Evolutionary conservation across 2,329 filamentous ascomycete species (phyloP).

Genomic region (Emmonsiellopsis sp.): DNA sequence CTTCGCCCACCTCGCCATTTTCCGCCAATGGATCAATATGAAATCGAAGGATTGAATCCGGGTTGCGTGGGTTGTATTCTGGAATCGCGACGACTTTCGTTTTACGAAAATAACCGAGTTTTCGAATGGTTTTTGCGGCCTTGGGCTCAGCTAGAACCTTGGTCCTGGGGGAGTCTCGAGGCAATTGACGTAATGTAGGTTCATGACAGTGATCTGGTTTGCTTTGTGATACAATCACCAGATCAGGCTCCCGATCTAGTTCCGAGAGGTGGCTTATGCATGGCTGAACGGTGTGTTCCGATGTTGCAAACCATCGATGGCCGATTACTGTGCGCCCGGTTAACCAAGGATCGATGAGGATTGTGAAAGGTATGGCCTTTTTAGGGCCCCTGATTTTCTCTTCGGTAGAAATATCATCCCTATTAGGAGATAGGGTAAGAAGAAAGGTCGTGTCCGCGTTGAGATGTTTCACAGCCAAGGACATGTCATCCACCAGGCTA

Average conservation of each 20-base stretch:
- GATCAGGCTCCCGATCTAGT: slow-evolving; percentile 41
- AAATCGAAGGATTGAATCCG: slow-evolving; percentile 37
- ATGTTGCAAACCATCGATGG: slow-evolving; percentile 52
- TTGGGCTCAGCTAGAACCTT: slow-evolving; percentile 57
- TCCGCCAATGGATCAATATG: slow-evolving; percentile 45
- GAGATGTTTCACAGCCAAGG: slow-evolving; percentile 18
- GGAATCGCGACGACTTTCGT: slow-evolving; percentile 34
- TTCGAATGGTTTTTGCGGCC: slow-evolving; percentile 54
- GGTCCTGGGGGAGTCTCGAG: slow-evolving; percentile 41
- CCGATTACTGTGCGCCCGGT: slow-evolving; percentile 51
- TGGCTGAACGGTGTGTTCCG: slow-evolving; percentile 45
- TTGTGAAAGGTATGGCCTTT: slow-evolving; percentile 41
- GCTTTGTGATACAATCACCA: slow-evolving; percentile 51
- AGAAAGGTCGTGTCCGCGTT: slow-evolving; percentile 26
- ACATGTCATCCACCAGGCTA: slow-evolving; percentile 9
- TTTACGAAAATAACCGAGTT: slow-evolving; percentile 59
- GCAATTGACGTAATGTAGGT: slow-evolving; percentile 56
- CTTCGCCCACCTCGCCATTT: slow-evolving; percentile 51
- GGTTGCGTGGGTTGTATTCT: slow-evolving; percentile 32
- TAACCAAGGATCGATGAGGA: slow-evolving; percentile 66
- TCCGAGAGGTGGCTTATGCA: slow-evolving; percentile 50
- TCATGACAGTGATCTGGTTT: slow-evolving; percentile 64
- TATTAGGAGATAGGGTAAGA: slow-evolving; percentile 19
- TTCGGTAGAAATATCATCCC: not conserved
- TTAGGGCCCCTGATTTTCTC: slow-evolving; percentile 4